Evolutionary conservation across 2,329 filamentous ascomycete genomes (phyloP), one percentile per base, ranked within the genome.

Genomic region (Colletotrichum chrysophilum): DNA sequence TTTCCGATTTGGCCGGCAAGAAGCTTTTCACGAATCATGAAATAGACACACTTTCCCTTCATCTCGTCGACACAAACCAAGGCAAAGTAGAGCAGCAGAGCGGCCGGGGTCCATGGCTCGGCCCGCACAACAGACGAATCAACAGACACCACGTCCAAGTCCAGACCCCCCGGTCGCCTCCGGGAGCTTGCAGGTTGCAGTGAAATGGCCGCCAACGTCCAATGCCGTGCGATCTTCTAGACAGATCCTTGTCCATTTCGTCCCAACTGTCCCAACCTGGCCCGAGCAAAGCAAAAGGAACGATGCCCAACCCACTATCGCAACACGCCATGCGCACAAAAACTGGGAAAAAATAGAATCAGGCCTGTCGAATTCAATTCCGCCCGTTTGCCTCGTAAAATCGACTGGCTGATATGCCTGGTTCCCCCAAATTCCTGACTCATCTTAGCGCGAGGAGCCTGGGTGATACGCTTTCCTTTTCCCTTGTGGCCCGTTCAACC

Each of bases 261-360:
- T 75, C 73, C 73, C 73, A 73, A 75, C 64, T 56, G n/a, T 36
- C 55, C 62, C 61, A 55, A 24, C 52, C 71, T 71, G 66, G 30
- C 69, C 73, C 73, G 36, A 72, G 69, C 56, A 72, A 66, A 72
- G 73, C 61, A 66, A 62, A 55, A 16, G 10, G 56, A 74, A 21
- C 55, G 73, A 67, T 75, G 73, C 73, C 73, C 73, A 75, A 75
- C 69, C 69, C 69, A 64, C 73, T 55, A 55, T 61, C 18, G 38
- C 65, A 67, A 55, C 72, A 71, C 28, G 32, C 56, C 69, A 72
- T 36, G 70, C 70, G 64, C 69, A 75, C 69, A 75, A 75, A 75
- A 52, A 62, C 38, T 16, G 8, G n/a, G 48, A 21, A 52, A 60
- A 65, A 68, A 60, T 43, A 67, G 70, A 75, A 55, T 5, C 30